Evolutionary conservation across 192 early-diverging fungal species (phyloP), one percentile per base, ranked within the genome.

Genomic region (Mortierella alpina): DNA sequence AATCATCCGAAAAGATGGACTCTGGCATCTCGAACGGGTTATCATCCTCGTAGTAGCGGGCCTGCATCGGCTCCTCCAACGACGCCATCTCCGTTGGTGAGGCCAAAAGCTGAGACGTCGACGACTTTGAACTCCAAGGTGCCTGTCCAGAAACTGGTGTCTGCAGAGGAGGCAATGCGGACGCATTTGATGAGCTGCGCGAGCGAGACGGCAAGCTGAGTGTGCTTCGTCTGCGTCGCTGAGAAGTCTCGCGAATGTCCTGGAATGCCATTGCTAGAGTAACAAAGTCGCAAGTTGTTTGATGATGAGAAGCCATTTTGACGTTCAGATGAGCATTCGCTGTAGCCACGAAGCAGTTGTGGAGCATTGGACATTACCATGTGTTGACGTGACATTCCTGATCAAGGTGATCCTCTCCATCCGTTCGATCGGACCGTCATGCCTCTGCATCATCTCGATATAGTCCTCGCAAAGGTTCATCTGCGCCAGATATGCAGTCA

Each of bases 381-480:
- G 77, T 2, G 53, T 55, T 7, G 70, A 20, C 17, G 44, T 39
- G 45, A 80, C 66, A 23, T 72, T 63, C 39, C 52, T 61, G 7
- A 80, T 65, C 46, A 80, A 23, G 0, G 70, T 68, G 11, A 80
- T 64, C 48, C 60, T 61, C 20, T 67, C 40, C 15, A 80, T 31
- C 7, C 77, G 64, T 15, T 62, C 77, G 2, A 80, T 22, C 4
- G 69, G 53, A 40, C 73, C 81, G 56, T 85, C 80, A 20, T 73
- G 59, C 31, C 68, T 23, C 11, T 48, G 23, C 54, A 63, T 72
- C 12, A 41, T 72, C 56, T 73, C 53, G 50, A 56, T 68, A 54
- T 85, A 85, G 40, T 85, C 84, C 48, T 76, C 65, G 23, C 60
- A 57, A 10, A 80, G 18, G 66, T 85, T 70, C 71, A 85, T 75